Percentiles rank a stretch among this genome's conserved stretches.
Evolutionary conservation across 371 early-diverging fungal species (phyloP).

Genomic region (Mucor piriformis): DNA sequence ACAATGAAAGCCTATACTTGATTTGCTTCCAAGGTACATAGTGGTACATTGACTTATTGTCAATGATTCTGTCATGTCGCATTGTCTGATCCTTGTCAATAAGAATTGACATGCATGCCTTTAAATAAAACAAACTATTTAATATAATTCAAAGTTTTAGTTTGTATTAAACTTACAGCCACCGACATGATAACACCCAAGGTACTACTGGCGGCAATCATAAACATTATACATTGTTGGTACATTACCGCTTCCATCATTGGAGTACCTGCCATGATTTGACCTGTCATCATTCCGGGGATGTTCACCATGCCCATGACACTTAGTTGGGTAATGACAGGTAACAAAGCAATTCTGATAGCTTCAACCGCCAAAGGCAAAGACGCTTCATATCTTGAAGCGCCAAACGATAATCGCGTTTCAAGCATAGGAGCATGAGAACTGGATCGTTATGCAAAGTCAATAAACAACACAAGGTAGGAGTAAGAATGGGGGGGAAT

Average conservation of each 20-base stretch:
- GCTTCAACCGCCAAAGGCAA: conserved; percentile 77
- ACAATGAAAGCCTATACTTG: not conserved
- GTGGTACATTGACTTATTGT: conserved; percentile 18
- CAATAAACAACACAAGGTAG: not conserved
- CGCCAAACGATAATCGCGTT: conserved; percentile 76
- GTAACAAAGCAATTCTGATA: conserved; percentile 75
- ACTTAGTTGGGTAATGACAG: conserved; percentile 81
- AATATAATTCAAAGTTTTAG: no score
- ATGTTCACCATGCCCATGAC: conserved; percentile 89
- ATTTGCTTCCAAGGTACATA: conserved; percentile 6
- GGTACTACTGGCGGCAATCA: conserved; percentile 75
- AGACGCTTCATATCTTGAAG: conserved; percentile 83
- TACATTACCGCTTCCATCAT: conserved; percentile 82
- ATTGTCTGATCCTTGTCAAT: conserved; percentile 63
- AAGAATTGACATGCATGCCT: conserved; percentile 60
- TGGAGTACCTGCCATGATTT: conserved; percentile 81
- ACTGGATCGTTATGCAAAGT: conserved; percentile 17
- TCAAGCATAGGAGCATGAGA: conserved; percentile 76
- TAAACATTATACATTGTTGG: conserved; percentile 84
- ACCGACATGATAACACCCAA: conserved; percentile 69
- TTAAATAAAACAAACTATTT: no score
- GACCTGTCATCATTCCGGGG: conserved; percentile 92
- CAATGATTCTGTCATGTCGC: conserved; percentile 56
- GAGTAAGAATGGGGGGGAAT: not conserved
- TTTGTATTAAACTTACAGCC: conserved; percentile 38